Evolutionary conservation across 106 monocot species (phyloP).

Genomic region (Acanthochlamys bracteata): DNA sequence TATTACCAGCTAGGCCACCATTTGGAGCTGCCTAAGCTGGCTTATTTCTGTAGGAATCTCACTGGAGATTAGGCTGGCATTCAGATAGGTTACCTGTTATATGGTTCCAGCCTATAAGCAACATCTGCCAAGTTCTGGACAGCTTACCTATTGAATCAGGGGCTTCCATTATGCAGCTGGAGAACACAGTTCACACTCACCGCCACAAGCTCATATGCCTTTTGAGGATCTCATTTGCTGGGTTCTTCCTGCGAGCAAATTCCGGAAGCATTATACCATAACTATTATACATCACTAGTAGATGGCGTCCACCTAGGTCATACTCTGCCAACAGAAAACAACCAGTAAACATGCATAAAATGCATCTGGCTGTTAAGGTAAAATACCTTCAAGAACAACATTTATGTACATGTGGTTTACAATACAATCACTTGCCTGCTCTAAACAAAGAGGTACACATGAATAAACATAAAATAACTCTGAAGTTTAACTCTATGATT

Average conservation of each 20-base stretch:
- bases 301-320: background rate
- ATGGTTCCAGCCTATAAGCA: too few species aligned
- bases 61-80: constrained; percentile 24
- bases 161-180: background rate
- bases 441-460: too few species aligned
- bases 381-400: too few species aligned
- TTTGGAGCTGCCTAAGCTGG: constrained; percentile 16
- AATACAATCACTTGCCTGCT: too few species aligned
- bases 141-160: too few species aligned
- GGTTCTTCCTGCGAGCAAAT: background rate
- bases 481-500: too few species aligned
- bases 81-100: constrained; percentile 25
- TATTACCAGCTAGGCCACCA: constrained; percentile 19
- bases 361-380: too few species aligned
- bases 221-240: background rate
- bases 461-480: too few species aligned
- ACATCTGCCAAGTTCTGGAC: too few species aligned
- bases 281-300: background rate
- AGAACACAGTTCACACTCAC: background rate
- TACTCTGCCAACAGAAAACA: background rate
- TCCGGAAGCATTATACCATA: background rate
- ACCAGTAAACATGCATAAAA: background rate
- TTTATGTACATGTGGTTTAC: too few species aligned
- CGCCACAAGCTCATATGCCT: background rate
- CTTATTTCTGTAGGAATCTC: constrained; percentile 25